Evolutionary conservation across 441 rosid species (phyloP), one percentile per base, ranked within the genome.

Genomic region (Geranium incanum): DNA sequence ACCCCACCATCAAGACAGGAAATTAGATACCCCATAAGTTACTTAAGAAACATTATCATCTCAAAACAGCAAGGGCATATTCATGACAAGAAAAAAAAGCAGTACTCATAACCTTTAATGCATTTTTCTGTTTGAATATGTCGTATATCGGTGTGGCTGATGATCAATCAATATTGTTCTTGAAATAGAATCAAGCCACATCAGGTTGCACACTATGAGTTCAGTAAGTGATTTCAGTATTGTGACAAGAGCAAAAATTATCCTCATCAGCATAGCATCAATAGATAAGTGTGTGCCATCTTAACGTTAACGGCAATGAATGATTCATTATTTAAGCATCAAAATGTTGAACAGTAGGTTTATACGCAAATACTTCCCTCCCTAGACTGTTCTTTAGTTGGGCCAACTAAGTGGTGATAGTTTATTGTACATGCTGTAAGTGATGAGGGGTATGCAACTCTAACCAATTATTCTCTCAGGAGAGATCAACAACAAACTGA

Each of bases 371-470:
- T 57, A 16, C 7, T 57, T 18, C 63, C 23, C 63, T 57, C 63
- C 28, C 63, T 57, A 16, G 28, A 57, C 11, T 16, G 9, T 57
- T 16, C 63, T 57, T 57, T 57, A 57, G 63, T 57, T 6, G 18
- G 63, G 18, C 23, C 11, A 57, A 57, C 11, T 6, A 16, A 57
- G 11, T 16, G 63, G 28, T 3, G 21, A 18, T 59, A 15, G 33
- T 33, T 59, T 18, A 19, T 19, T 59, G 33, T 19, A 59, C 2
- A 18, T 59, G 4, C 19, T 59, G 65, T 16, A 59, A 18, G 3
- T 59, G 65, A 59, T 59, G 18, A 15, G 64, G 21, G 64, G 21
- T 33, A 18, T 59, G 60, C 60, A 52, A 15, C 60, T 52, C 60
- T 15, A 52, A 52, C 60, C 60, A 52, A 52, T 13, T 52, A 52